A percentile compares a stretch with the other conserved stretches of the same genome.
Conservation (phyloP, 2,329 filamentous ascomycete genomes). For the Sporothrix euskadiensis region DNA sequence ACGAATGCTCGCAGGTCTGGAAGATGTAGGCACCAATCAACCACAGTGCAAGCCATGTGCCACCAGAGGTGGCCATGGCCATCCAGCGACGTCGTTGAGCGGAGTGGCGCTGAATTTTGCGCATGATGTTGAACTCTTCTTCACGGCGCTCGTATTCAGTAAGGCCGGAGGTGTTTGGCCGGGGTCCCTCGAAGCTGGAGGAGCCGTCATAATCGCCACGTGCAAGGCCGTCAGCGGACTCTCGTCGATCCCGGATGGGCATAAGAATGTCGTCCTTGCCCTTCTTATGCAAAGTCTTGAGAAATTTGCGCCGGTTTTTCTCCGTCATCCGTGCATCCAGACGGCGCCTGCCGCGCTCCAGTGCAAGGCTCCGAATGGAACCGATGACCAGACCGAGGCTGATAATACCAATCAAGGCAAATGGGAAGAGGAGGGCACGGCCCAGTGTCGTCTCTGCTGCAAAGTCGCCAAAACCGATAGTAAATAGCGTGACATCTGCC, state of each 20-base stretch:
- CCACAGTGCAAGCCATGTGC: conserved; percentile 75
- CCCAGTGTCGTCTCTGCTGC: conserved; percentile 54
- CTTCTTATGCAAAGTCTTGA: conserved; percentile 49
- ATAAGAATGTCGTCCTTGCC: conserved; percentile 52
- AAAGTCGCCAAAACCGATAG: conserved; percentile 63
- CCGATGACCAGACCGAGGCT: conserved; percentile 54
- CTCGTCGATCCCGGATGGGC: conserved; percentile 43
- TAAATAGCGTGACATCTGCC: conserved; percentile 70
- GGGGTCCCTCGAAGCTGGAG: conserved; percentile 19
- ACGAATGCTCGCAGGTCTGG: conserved; percentile 50
- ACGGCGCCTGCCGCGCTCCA: conserved; percentile 58
- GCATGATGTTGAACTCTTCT: conserved; percentile 77
- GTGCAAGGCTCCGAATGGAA: conserved; percentile 54
- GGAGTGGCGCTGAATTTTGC: conserved; percentile 69
- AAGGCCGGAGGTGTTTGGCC: conserved; percentile 30
- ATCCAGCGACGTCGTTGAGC: conserved; percentile 70
- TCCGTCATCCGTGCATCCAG: conserved; percentile 61
- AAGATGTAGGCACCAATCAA: conserved; percentile 78
- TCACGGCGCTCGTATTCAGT: conserved; percentile 63
- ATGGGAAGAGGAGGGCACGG: conserved; percentile 76
- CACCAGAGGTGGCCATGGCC: conserved; percentile 66
- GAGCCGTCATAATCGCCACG: not conserved
- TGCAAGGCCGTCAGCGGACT: not conserved
- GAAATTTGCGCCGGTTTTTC: conserved; percentile 54
- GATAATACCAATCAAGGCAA: conserved; percentile 77